phyloP scores from a whole-genome alignment of 1,139 yeast species.

The Meyerozyma sp. region DNA sequence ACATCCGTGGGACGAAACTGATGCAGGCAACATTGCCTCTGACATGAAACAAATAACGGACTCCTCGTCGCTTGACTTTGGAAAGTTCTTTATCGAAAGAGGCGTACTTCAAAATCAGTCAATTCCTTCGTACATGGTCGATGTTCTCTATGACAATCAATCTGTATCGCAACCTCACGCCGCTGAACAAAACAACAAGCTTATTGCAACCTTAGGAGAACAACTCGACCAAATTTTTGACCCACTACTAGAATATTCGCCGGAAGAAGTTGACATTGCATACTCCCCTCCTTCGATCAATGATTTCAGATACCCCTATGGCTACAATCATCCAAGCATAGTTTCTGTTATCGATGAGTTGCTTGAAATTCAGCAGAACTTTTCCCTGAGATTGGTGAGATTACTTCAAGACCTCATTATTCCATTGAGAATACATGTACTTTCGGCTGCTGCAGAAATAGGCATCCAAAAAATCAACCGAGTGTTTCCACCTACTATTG shows the following conservation, averaged over 20 bases:
- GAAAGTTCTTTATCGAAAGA: slow-evolving; percentile 40
- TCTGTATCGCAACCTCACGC: slow-evolving; percentile 22
- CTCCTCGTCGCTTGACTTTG: slow-evolving; percentile 52
- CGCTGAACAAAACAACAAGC: slow-evolving; percentile 64
- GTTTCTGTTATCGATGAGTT: slow-evolving; percentile 62
- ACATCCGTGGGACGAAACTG: slow-evolving; percentile 62
- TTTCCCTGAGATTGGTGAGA: slow-evolving; percentile 64
- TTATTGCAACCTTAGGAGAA: slow-evolving; percentile 73
- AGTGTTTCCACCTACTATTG: slow-evolving; percentile 90
- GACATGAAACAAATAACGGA: slow-evolving; percentile 47
- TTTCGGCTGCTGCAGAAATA: slow-evolving; percentile 43
- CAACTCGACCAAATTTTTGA: slow-evolving; percentile 87
- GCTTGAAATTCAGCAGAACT: slow-evolving; percentile 63
- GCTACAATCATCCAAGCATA: slow-evolving; percentile 14
- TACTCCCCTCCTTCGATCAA: slow-evolving; percentile 48
- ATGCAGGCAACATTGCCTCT: slow-evolving; percentile 71
- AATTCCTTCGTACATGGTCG: slow-evolving; percentile 56
- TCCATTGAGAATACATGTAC: slow-evolving; percentile 68
- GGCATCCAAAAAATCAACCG: slow-evolving; percentile 64
- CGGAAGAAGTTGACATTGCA: slow-evolving; percentile 70
- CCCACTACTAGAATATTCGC: slow-evolving; percentile 85
- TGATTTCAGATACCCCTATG: slow-evolving; percentile 9
- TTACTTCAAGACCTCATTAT: slow-evolving; percentile 74
- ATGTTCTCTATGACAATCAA: slow-evolving; percentile 64
- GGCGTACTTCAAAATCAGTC: slow-evolving; percentile 60